phyloP scores from a whole-genome alignment of 2,329 filamentous ascomycete genomes.

The Diaporthe citrichinensis region DNA sequence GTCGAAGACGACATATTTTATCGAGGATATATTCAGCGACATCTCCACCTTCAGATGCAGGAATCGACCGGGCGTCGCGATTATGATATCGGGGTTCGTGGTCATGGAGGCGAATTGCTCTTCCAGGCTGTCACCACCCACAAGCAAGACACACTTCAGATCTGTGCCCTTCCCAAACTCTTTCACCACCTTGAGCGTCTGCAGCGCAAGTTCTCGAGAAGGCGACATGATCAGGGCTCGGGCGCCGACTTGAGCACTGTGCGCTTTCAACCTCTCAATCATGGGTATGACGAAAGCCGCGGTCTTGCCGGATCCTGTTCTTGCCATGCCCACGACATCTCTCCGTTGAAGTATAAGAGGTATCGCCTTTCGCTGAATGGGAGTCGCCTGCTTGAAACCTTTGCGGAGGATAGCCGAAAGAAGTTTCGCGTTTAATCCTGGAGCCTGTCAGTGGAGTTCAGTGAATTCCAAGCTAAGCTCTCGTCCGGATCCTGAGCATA shows the following conservation, averaged over 20 bases:
- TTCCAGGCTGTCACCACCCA: conserved; percentile 95
- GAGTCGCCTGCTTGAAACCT: conserved; percentile 95
- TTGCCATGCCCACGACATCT: conserved; percentile 99
- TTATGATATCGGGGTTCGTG: conserved; percentile 95
- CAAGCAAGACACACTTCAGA: conserved; percentile 88
- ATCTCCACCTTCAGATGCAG: conserved; percentile 98
- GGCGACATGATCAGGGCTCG: conserved; percentile 92
- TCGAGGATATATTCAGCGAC: conserved; percentile 89
- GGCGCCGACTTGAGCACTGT: conserved; percentile 88
- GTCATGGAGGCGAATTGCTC: conserved; percentile 96
- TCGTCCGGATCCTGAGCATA: conserved; percentile 52
- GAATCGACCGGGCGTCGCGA: conserved; percentile 96
- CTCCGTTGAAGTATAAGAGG: conserved; percentile 89
- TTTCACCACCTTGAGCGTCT: conserved; percentile 96
- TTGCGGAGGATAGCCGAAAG: conserved; percentile 93
- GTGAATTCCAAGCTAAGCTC: not conserved
- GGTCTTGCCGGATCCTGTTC: conserved; percentile 99
- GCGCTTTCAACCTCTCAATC: conserved; percentile 92
- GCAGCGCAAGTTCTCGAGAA: conserved; percentile 92
- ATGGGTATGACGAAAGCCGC: conserved; percentile 98
- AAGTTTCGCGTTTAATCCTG: conserved; percentile 83
- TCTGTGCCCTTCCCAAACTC: conserved; percentile 93
- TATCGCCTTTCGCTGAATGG: conserved; percentile 97
- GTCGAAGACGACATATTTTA: conserved; percentile 96
- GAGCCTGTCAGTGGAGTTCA: conserved; percentile 38